Conservation (phyloP, 2,329 filamentous ascomycete species). For the Endothia cerciana region DNA sequence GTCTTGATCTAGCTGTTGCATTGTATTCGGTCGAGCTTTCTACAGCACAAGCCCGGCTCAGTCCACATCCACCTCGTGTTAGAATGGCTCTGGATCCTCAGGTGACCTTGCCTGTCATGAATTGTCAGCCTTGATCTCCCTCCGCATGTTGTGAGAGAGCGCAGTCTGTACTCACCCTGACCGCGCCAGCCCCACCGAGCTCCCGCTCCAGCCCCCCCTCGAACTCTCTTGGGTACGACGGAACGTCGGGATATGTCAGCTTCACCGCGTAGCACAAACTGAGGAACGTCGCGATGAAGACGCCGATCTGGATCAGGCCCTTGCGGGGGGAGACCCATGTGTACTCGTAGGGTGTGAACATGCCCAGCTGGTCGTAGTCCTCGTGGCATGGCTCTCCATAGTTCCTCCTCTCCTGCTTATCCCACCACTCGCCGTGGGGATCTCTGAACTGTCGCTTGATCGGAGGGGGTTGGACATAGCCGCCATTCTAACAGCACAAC, state of each 20-base stretch:
- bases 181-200: constrained; percentile 69
- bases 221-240: constrained; percentile 70
- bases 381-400: constrained; percentile 96
- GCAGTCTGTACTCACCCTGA: constrained; percentile 59
- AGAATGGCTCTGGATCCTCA: constrained; percentile 58
- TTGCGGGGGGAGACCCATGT: constrained; percentile 76
- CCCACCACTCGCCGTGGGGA: constrained; percentile 93
- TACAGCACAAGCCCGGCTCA: constrained; percentile 32
- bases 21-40: not conserved
- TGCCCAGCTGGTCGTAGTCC: constrained; percentile 89
- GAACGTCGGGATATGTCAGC: constrained; percentile 72
- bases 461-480: constrained; percentile 76
- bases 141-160: not conserved
- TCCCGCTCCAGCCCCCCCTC: constrained; percentile 74
- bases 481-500: constrained; percentile 70
- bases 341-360: constrained; percentile 89
- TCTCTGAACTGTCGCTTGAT: constrained; percentile 92
- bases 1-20: not conserved
- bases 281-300: constrained; percentile 67
- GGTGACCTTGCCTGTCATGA: constrained; percentile 54
- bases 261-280: constrained; percentile 70
- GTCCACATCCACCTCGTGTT: constrained; percentile 34
- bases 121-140: constrained; percentile 21
- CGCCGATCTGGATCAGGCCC: constrained; percentile 68
- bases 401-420: constrained; percentile 95